Base-by-base conservation (phyloP, 2,329 filamentous ascomycete species). In the Fusarium sp. region DNA sequence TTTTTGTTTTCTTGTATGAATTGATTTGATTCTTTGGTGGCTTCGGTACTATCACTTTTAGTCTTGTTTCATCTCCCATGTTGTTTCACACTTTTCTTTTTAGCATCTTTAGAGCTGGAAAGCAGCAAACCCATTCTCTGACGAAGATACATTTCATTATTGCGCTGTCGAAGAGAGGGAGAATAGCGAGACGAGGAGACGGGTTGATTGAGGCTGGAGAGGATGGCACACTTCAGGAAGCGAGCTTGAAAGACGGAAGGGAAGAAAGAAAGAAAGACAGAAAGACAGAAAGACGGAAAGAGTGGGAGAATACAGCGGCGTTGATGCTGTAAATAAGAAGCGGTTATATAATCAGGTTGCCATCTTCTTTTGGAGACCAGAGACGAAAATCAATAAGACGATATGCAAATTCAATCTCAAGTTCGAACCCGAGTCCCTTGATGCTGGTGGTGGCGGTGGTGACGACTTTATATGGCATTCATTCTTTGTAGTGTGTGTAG, bases 61-160 rank as follows among this genome's bases (percentile, higher is more conserved):
- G 70, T 72, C 56, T 66, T 57, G 44, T 69, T 66, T 67, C 48
- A 66, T 66, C 64, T 66, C 73, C 74, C 69, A 74, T 77, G 60
- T 69, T 69, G 66, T 72, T 73, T 73, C 60, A 65, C 52, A 60
- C 48, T 37, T 48, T 63, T 72, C 66, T 63, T 31, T 59, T 63
- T 76, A 68, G 76, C 74, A 77, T 78, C 54, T 72, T 76, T 79
- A 77, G 77, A 79, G 76, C 77, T 76, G 68, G 72, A 74, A 65
- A 74, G 72, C 70, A 72, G 74, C 74, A 73, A 69, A 68, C 65
- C 70, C 73, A 76, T 77, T 77, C 76, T 73, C 71, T 75, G 65
- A 76, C 66, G 72, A 75, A 72, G 57, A 69, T 69, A 66, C 61
- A 66, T 76, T 72, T 74, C 73, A 67, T 76, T 73, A 63, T 76